phyloP scores from a whole-genome alignment of 148 eudicot species.

The Drosera capensis region DNA sequence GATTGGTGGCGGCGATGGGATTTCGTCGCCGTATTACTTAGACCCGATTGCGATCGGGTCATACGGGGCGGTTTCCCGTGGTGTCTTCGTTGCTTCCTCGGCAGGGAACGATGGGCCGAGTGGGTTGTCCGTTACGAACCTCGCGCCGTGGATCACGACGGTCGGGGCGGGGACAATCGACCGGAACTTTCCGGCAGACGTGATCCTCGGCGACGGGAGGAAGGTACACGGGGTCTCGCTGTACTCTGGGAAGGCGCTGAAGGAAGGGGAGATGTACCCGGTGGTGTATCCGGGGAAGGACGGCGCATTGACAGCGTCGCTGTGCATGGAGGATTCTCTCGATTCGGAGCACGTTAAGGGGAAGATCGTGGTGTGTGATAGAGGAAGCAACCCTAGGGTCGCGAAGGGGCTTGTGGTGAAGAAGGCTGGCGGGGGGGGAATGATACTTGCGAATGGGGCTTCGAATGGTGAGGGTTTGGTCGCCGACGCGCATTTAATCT shows the following conservation, averaged over 20 bases:
- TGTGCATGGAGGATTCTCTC: constrained; percentile 73
- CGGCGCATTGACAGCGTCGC: constrained; percentile 74
- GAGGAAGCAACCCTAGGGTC: constrained; percentile 79
- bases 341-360: constrained; percentile 37
- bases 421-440: constrained; percentile 66
- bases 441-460: constrained; percentile 83
- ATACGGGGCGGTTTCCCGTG: constrained; percentile 70
- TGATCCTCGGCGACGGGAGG: constrained; percentile 52
- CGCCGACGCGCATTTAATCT: constrained; percentile 83
- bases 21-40: too few species aligned
- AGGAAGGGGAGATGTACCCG: constrained; percentile 34
- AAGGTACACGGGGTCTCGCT: constrained; percentile 67
- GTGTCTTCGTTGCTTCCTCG: constrained; percentile 71
- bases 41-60: constrained; percentile 96
- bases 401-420: constrained; percentile 76
- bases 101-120: constrained; percentile 96
- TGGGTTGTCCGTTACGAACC: constrained; percentile 80
- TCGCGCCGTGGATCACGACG: constrained; percentile 97
- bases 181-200: constrained; percentile 75
- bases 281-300: constrained; percentile 55
- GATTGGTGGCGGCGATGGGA: constrained; percentile 91
- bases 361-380: constrained; percentile 79
- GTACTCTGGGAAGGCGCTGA: constrained; percentile 53
- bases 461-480: constrained; percentile 95
- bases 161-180: constrained; percentile 84